Evolutionary conservation across 169 alveolate species (phyloP).

Genomic region (Plasmodium ovale): DNA sequence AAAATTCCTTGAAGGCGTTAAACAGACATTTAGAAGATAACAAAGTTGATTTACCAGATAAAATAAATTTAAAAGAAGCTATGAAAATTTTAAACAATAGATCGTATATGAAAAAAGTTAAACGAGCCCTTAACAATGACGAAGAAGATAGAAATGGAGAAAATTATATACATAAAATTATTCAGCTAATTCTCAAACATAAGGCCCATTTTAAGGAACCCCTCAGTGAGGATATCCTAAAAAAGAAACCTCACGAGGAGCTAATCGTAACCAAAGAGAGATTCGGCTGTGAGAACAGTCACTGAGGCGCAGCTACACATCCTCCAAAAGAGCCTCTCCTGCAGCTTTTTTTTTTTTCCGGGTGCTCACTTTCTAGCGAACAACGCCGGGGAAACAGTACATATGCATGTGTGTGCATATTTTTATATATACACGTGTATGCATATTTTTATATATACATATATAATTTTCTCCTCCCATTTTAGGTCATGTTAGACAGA

Average conservation of each 20-base stretch:
- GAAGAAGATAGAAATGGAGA: slow-evolving; percentile 12
- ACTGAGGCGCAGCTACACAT: no score
- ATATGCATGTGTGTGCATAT: neutral
- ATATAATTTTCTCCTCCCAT: neutral
- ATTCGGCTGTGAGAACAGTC: no score
- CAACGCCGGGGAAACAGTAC: no score
- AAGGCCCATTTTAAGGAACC: slow-evolving; percentile 18
- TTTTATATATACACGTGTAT: neutral
- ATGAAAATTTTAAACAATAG: slow-evolving; percentile 60
- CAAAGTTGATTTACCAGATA: slow-evolving; percentile 44
- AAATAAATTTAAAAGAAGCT: slow-evolving; percentile 68
- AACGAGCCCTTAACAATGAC: slow-evolving; percentile 20
- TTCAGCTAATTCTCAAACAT: slow-evolving; percentile 39
- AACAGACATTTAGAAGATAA: slow-evolving; percentile 42
- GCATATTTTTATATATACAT: neutral
- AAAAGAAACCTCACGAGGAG: slow-evolving; percentile 58
- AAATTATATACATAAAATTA: slow-evolving; percentile 52
- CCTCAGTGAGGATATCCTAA: slow-evolving; percentile 40
- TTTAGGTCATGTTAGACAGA: slow-evolving; percentile 23
- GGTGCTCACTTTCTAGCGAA: no score
- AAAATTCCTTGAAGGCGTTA: slow-evolving; percentile 28
- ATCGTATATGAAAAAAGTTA: slow-evolving; percentile 30
- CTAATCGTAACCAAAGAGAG: slow-evolving; percentile 58
- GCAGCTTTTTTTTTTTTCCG: no score
- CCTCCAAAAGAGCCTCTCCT: neutral